Evolutionary conservation across 2,329 filamentous ascomycete species (phyloP).

Genomic region (Harringtonia aguacate): DNA sequence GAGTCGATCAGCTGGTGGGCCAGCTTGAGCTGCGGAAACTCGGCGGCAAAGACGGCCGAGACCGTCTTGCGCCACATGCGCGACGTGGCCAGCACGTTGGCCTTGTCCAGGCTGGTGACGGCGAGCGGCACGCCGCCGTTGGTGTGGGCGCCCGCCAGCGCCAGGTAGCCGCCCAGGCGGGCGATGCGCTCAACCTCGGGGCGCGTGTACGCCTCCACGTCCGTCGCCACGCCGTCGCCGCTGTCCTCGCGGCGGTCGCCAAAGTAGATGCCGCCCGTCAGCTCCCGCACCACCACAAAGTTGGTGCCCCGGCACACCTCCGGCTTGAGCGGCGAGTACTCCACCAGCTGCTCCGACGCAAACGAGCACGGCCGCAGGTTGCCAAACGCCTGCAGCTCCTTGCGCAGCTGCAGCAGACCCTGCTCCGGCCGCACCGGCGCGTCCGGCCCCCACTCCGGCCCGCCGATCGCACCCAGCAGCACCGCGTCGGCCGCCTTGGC

Average conservation of each 20-base stretch:
- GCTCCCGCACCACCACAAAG: slow-evolving; percentile 85
- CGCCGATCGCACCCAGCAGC: slow-evolving; percentile 85
- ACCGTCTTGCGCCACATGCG: slow-evolving; percentile 84
- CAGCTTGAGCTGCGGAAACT: slow-evolving; percentile 79
- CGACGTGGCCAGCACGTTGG: slow-evolving; percentile 86
- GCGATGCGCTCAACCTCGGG: slow-evolving; percentile 82
- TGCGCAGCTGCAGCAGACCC: slow-evolving; percentile 81
- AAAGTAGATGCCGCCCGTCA: slow-evolving; percentile 88
- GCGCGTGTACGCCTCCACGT: slow-evolving; percentile 79
- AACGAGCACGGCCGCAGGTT: slow-evolving; percentile 97
- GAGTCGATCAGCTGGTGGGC: slow-evolving; percentile 90
- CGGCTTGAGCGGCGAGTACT: slow-evolving; percentile 77
- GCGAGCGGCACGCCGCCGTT: slow-evolving; percentile 29
- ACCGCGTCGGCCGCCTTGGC: slow-evolving; percentile 83
- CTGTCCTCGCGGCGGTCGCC: slow-evolving; percentile 75
- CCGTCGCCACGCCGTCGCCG: slow-evolving; percentile 63
- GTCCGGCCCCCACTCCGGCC: slow-evolving; percentile 92
- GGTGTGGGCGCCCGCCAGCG: slow-evolving; percentile 59
- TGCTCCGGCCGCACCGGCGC: slow-evolving; percentile 75
- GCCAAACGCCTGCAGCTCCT: slow-evolving; percentile 87
- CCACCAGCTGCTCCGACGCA: slow-evolving; percentile 74
- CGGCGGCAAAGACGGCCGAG: slow-evolving; percentile 70
- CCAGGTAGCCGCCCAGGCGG: slow-evolving; percentile 70
- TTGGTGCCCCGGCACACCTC: slow-evolving; percentile 78
- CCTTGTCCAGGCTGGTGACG: slow-evolving; percentile 88